These are phyloP conservation scores for Paraphaeosphaeria sporulosa DNA, from an alignment of 2,329 filamentous ascomycete species.

Conservation along the genomic window DNA sequence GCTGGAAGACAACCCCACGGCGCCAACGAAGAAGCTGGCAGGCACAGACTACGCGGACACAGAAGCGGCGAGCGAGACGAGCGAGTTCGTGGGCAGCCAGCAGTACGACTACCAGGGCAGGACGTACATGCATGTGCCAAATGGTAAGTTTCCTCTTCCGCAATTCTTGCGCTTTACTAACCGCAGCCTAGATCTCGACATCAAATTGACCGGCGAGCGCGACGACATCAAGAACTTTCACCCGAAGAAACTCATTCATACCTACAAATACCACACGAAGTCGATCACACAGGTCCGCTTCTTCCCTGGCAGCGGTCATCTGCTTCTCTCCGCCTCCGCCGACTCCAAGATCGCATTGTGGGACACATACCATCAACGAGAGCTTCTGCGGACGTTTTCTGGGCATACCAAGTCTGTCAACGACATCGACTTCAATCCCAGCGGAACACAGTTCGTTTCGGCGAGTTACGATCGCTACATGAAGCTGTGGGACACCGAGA, in stretches of 20 bases:
- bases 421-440: constrained; percentile 84
- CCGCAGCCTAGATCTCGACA: constrained; percentile 39
- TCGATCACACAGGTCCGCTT: constrained; percentile 89
- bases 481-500: constrained; percentile 98
- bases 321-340: constrained; percentile 87
- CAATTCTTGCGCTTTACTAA: constrained; percentile 11
- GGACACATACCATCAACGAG: constrained; percentile 89
- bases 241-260: constrained; percentile 91
- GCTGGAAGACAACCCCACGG: constrained; percentile 64
- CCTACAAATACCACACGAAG: constrained; percentile 85
- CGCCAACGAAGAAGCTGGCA: constrained; percentile 66
- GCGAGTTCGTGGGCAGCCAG: constrained; percentile 82
- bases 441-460: constrained; percentile 86
- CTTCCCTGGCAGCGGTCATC: constrained; percentile 85
- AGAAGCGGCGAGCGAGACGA: constrained; percentile 71
- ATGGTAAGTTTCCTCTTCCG: constrained; percentile 47
- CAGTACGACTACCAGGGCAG: constrained; percentile 93
- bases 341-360: constrained; percentile 93
- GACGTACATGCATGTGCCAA: constrained; percentile 97
- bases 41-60: constrained; percentile 60
- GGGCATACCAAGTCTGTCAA: constrained; percentile 91
- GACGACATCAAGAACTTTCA: constrained; percentile 88
- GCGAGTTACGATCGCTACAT: constrained; percentile 94
- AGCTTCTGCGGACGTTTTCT: constrained; percentile 87
- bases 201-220: constrained; percentile 73